Conservation (phyloP, 768 basidiomycete species). For the Lyophyllum atratum region DNA sequence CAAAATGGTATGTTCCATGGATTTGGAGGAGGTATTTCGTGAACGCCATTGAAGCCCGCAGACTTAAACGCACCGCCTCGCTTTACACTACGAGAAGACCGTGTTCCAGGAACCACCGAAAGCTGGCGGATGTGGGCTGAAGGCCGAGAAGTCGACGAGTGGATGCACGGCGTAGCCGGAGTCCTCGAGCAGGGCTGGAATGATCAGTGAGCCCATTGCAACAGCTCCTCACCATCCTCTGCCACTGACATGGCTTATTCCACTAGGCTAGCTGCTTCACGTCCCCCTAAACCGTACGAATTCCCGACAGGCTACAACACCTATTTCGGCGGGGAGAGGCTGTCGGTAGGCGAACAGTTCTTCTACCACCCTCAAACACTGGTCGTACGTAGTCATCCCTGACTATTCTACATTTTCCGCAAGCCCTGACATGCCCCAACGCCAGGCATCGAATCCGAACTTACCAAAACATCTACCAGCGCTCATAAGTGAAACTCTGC, state of each 20-base stretch:
- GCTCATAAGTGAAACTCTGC: constrained; percentile 76
- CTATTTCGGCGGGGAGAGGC: constrained; percentile 82
- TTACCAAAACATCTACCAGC: constrained; percentile 76
- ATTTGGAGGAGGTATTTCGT: background rate
- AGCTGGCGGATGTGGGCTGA: constrained; percentile 86
- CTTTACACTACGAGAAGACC: constrained; percentile 75
- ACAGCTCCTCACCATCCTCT: background rate
- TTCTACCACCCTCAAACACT: constrained; percentile 72
- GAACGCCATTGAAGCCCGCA: constrained; percentile 56
- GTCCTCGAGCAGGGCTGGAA: constrained; percentile 89
- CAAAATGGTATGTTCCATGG: constrained; percentile 54
- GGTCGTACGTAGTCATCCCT: constrained; percentile 38
- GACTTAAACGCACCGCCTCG: constrained; percentile 66
- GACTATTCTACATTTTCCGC: background rate
- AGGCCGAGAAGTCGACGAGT: constrained; percentile 84
- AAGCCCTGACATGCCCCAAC: background rate
- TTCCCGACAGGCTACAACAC: constrained; percentile 93
- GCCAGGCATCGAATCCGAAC: constrained; percentile 57
- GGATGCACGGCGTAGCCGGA: constrained; percentile 87
- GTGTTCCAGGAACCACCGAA: constrained; percentile 69
- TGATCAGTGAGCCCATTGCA: constrained; percentile 62
- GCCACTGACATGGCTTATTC: background rate
- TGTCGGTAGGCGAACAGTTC: constrained; percentile 84
- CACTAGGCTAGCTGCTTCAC: constrained; percentile 57
- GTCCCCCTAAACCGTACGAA: constrained; percentile 77